Conservation (phyloP, 352 stramenopile species). For the Globisporangium acanthophoron region DNA sequence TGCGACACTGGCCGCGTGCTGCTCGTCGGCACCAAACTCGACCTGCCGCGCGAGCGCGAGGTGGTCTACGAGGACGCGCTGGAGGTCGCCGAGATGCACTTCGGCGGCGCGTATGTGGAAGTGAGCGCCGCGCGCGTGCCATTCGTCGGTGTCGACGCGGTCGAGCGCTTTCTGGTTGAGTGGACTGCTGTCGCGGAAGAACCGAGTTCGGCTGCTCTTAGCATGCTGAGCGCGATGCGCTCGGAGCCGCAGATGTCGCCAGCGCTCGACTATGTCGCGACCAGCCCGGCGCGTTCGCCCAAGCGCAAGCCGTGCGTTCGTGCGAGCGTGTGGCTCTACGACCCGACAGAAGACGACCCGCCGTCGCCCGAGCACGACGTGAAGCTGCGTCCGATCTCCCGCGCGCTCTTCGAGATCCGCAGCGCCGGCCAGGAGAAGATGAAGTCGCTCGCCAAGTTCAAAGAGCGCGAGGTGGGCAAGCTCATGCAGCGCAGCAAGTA, state of each 20-base stretch:
- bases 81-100: constrained; percentile 39
- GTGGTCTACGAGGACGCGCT: constrained; percentile 31
- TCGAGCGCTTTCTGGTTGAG: constrained; percentile 14
- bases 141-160: constrained; percentile 20
- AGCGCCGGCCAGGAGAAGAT: constrained; percentile 51
- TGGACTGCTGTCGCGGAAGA: constrained; percentile 18
- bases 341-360: constrained; percentile 42
- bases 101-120: constrained; percentile 49
- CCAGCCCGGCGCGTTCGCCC: constrained; percentile 7
- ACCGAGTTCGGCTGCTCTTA: constrained; percentile 13
- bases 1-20: constrained; percentile 15
- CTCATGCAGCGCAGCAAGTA: constrained; percentile 66
- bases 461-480: constrained; percentile 45
- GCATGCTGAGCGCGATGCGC: not conserved
- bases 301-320: constrained; percentile 23
- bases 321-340: constrained; percentile 58
- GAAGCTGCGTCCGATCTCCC: constrained; percentile 68
- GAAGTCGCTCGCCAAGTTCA: constrained; percentile 46
- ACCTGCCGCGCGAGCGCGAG: constrained; percentile 28
- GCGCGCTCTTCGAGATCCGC: constrained; percentile 72
- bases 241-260: not conserved
- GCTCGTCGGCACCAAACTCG: constrained; percentile 53
- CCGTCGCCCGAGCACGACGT: constrained; percentile 34
- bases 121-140: constrained; percentile 21
- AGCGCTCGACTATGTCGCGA: constrained; percentile 2